phyloP scores from a whole-genome alignment of 768 basidiomycete genomes.

The Cantharellus anzutake region DNA sequence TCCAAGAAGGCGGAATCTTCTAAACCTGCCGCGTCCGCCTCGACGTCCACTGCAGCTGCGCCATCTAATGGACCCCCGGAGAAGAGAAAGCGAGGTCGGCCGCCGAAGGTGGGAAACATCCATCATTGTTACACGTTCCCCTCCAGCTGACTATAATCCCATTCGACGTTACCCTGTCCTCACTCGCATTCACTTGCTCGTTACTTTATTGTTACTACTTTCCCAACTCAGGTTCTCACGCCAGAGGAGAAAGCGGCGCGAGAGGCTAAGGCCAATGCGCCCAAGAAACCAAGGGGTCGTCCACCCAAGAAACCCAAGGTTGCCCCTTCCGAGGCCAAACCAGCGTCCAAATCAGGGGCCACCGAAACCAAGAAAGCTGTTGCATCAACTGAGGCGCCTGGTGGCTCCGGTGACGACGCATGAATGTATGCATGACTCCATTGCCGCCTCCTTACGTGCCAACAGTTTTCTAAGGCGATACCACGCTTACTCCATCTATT shows the following conservation, averaged over 20 bases:
- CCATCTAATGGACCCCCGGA: constrained; percentile 15
- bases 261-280: constrained; percentile 17
- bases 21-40: neutral
- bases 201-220: neutral
- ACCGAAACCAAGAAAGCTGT: neutral
- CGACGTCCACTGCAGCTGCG: constrained; percentile 1
- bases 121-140: neutral
- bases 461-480: too few species aligned
- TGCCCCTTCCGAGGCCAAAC: neutral
- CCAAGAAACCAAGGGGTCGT: constrained; percentile 52
- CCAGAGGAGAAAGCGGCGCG: constrained; percentile 12
- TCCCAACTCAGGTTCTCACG: constrained; percentile 4
- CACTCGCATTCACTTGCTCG: neutral
- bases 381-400: too few species aligned
- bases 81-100: constrained; percentile 32
- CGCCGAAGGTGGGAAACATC: constrained; percentile 27
- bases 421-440: too few species aligned
- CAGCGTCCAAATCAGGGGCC: neutral
- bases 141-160: neutral
- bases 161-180: neutral
- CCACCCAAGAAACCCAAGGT: constrained; percentile 34
- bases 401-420: too few species aligned
- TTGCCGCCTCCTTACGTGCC: too few species aligned
- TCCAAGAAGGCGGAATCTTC: neutral
- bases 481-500: too few species aligned